Base-by-base conservation (phyloP, 768 basidiomycete species). In the Pisolithus microcarpus region DNA sequence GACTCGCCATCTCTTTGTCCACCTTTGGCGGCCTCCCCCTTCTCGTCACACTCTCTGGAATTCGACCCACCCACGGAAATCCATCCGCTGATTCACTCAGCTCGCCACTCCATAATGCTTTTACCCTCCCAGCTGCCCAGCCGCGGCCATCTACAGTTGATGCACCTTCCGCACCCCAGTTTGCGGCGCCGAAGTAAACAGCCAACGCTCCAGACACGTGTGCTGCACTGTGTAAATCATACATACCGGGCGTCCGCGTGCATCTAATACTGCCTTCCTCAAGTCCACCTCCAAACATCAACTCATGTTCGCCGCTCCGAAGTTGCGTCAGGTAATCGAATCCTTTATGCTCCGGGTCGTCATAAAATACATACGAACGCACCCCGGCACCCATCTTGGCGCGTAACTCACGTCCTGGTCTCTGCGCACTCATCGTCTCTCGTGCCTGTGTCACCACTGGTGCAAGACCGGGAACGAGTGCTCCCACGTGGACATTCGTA, bases 261-360 rank as follows among this genome's bases (percentile, higher is more conserved):
- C 64, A 53, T 1, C 28, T 28, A 15, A 43, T 47, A 26, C 26
- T 38, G 46, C 57, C 50, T 8, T 48, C 65, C 39, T 71, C 68
- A 47, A 75, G 68, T 8, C 78, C 84, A 5, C 81, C 84, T n/a
- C 85, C 85, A 50, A 84, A 77, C 77, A 86, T 82, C 49, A 88
- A 70, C 55, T 76, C 75, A 43, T 67, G 66, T 48, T 69, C 74
- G 39, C 64, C 70, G 10, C 51, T 39, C 19, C 73, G 70, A 43
- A 80, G 75, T 63, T 87, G 85, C 6, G 84, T 84, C 52, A 87
- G 76, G 61, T 87, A 87, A 60, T 86, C 84, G 61, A 74, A 85
- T 7, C 68, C 72, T 48, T 67, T 66, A 19, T 47, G 52, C 9
- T 64, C 57, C 4, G 63, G 59, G 7, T 65, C 68, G 4, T 78